These are phyloP conservation scores for Dactylellina sp. DNA, from an alignment of 2,329 filamentous ascomycete species.

Conservation along the genomic window DNA sequence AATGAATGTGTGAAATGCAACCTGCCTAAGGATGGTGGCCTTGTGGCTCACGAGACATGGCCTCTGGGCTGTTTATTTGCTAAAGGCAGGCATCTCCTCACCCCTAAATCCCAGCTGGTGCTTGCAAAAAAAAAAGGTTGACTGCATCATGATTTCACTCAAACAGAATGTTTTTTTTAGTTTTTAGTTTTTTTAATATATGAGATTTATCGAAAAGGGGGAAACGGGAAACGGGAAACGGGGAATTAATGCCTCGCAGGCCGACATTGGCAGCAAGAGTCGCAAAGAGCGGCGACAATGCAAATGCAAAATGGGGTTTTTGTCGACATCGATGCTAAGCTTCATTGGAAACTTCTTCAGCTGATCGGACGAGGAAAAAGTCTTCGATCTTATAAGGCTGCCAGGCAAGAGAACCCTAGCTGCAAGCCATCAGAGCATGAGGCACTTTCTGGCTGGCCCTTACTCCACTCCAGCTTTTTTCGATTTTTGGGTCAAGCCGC, in stretches of 20 bases:
- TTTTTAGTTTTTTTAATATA: too few relatives aligned
- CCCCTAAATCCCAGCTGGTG: conserved; percentile 26
- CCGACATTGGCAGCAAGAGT: too few relatives aligned
- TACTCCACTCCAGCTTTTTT: conserved; percentile 15
- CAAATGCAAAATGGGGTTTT: too few relatives aligned
- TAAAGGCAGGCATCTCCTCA: conserved; percentile 18
- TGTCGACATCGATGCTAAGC: too few relatives aligned
- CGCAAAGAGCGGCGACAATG: too few relatives aligned
- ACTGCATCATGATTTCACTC: conserved; percentile 1
- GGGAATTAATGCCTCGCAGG: too few relatives aligned
- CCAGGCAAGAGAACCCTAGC: conserved; percentile 20
- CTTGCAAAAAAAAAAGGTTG: not conserved
- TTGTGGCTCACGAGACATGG: conserved; percentile 39
- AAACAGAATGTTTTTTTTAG: too few relatives aligned
- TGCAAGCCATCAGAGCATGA: conserved; percentile 34
- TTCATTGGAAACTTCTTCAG: conserved; percentile 8
- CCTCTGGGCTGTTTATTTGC: too few relatives aligned
- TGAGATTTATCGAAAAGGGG: too few relatives aligned
- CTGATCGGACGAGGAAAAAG: conserved; percentile 16
- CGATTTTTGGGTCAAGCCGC: conserved; percentile 51
- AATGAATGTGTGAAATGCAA: conserved; percentile 28
- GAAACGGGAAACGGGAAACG: too few relatives aligned
- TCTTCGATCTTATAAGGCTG: conserved; percentile 49
- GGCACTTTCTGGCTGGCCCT: conserved; percentile 31
- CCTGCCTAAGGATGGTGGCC: conserved; percentile 33